Conservation (phyloP, 176 grass and related monocot genomes). For the Paspalum notatum region DNA sequence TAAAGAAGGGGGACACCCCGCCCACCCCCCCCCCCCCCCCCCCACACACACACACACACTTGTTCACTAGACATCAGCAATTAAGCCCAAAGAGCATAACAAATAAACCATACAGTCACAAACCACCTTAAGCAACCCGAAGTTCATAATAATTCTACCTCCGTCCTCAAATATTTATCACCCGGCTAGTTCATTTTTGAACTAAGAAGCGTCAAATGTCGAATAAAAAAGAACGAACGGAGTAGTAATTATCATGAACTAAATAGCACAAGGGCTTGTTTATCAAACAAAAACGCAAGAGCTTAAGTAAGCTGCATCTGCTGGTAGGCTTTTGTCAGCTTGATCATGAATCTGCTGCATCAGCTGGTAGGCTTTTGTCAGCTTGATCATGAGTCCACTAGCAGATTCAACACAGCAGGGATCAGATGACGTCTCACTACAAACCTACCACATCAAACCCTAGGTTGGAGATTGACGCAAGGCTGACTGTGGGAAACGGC, state of each 20-base stretch:
- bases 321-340: not conserved
- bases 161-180: too few species aligned
- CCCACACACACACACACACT: too few species aligned
- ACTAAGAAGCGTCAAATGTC: too few species aligned
- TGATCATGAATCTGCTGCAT: not conserved
- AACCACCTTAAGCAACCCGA: not conserved
- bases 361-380: not conserved
- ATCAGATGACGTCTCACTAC: not conserved
- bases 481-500: not conserved
- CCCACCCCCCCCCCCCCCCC: too few species aligned
- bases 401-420: not conserved
- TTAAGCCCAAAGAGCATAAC: not conserved
- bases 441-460: conserved; percentile 17
- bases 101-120: not conserved
- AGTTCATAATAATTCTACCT: not conserved
- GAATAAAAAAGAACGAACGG: too few species aligned
- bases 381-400: not conserved
- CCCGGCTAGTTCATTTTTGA: too few species aligned
- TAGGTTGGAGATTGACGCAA: conserved; percentile 15
- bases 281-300: not conserved
- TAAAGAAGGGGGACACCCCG: not conserved
- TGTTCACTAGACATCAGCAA: not conserved
- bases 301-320: not conserved
- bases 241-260: not conserved
- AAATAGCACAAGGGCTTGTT: too few species aligned